Percentiles rank a stretch among this genome's conserved stretches.
Conservation (phyloP, 768 basidiomycete species). For the Gautieria morchelliformis region DNA sequence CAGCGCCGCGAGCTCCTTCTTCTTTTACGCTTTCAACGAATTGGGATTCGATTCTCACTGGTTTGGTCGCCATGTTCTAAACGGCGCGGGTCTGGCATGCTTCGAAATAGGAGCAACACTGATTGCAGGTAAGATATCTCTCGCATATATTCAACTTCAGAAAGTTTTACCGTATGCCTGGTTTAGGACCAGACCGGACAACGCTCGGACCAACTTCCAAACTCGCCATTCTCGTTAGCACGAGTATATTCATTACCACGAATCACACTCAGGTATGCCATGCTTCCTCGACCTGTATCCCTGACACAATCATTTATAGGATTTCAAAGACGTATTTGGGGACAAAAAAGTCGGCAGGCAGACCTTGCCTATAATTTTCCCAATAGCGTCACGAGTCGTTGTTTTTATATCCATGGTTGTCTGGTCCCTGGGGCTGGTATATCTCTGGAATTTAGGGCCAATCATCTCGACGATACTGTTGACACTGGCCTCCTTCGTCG, state of each 20-base stretch:
- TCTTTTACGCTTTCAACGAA: slow-evolving; percentile 31
- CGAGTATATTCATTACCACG: slow-evolving; percentile 33
- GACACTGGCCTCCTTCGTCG: slow-evolving; percentile 21
- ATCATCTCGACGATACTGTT: background rate
- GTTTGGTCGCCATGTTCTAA: slow-evolving; percentile 27
- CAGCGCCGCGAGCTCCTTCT: slow-evolving; percentile 25
- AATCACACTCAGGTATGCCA: slow-evolving; percentile 24
- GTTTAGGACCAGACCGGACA: background rate
- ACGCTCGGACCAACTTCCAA: background rate
- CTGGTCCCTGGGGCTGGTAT: slow-evolving; percentile 8
- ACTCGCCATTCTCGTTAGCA: slow-evolving; percentile 25
- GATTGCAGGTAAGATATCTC: slow-evolving; percentile 24
- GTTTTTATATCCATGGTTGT: slow-evolving; percentile 3
- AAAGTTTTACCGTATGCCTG: too few relatives aligned
- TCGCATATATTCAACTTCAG: too few relatives aligned
- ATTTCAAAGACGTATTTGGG: slow-evolving; percentile 37
- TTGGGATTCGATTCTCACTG: slow-evolving; percentile 27
- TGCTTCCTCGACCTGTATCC: background rate
- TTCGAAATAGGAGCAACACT: slow-evolving; percentile 30
- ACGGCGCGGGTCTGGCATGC: slow-evolving; percentile 29
- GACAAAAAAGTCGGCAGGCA: slow-evolving; percentile 29
- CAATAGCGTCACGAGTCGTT: slow-evolving; percentile 13
- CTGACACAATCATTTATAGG: slow-evolving; percentile 19
- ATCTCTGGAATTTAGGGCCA: slow-evolving; percentile 5
- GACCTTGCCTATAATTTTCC: slow-evolving; percentile 37